Base-by-base conservation (phyloP, 2,329 filamentous ascomycete species). In the Trichoderma breve region DNA sequence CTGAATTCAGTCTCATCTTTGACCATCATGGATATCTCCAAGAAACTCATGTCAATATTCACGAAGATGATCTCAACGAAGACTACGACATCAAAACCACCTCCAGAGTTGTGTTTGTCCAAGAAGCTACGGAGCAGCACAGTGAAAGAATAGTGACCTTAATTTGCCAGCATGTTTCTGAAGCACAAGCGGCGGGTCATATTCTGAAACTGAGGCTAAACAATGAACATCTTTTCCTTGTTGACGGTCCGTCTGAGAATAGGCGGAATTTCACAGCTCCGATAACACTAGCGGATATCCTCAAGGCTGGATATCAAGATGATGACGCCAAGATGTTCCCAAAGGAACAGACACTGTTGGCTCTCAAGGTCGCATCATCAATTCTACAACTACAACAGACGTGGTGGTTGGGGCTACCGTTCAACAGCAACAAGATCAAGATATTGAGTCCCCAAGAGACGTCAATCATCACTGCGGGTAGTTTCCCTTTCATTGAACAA, bases 351-450 rank as follows among this genome's bases (percentile, higher is more conserved):
- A 66, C 43, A 8, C 2, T 66, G 3, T 30, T 66, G 26, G 63
- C 63, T 30, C 43, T 66, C 11, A 36, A 55, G 11, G 63, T 66
- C 1, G 28, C 43, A 15, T 51, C 63, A 7, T 32, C 28, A 1
- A 67, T 67, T 26, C n/a, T 67, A 3, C 64, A 67, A 28, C 24
- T 67, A 28, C 47, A 57, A 15, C 30, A 67, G 21, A 67, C 64
- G n/a, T 36, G 28, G 43, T 57, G 47, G 64, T 14, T 67, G 14
- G 21, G 47, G 1, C 32, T 57, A 0, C 64, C 47, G 18, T 39
- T 53, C 21, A 67, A 55, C 12, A 67, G 32, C n/a, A 67, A 67
- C 6, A n/a, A 5, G 30, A 67, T 67, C 43, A 57, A 67, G n/a
- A 34, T 67, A 36, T 57, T 57, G 11, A 53, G 26, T 7, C 21